Evolutionary conservation across 1,284 basidiomycete species (phyloP).

Genomic region (Exobasidium rhododendri): DNA sequence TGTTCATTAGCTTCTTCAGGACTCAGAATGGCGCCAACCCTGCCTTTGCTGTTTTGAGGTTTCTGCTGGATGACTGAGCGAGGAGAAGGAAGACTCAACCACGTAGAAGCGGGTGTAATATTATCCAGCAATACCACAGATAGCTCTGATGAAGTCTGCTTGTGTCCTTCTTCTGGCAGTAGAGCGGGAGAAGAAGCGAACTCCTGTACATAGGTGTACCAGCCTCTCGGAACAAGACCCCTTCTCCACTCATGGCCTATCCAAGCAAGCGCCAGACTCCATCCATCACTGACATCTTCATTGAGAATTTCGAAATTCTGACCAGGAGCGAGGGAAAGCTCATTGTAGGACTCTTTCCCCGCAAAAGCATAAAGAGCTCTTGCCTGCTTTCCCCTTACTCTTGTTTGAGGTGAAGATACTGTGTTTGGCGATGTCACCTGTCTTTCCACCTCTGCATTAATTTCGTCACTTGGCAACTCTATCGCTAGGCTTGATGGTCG

Average conservation of each 20-base stretch:
- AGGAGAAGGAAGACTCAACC: background rate
- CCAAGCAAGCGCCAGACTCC: constrained; percentile 33
- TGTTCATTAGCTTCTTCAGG: background rate
- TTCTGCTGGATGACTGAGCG: background rate
- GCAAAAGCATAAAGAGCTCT: constrained; percentile 40
- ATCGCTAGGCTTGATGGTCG: constrained; percentile 5
- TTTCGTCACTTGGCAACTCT: background rate
- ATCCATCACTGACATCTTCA: constrained; percentile 36
- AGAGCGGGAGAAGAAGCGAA: constrained; percentile 29
- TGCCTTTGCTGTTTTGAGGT: background rate
- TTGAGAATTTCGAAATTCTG: constrained; percentile 41
- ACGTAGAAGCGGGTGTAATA: background rate
- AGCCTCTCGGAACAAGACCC: constrained; percentile 41
- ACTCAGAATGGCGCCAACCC: background rate
- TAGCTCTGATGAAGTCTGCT: constrained; percentile 14
- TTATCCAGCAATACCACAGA: background rate
- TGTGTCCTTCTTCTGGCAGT: background rate
- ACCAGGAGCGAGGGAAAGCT: constrained; percentile 33
- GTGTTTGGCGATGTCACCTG: background rate
- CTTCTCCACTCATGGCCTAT: background rate
- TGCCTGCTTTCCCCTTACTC: constrained; percentile 24
- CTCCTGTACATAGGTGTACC: constrained; percentile 28
- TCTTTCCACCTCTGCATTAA: background rate
- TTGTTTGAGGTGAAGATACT: background rate
- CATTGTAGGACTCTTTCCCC: constrained; percentile 41